phyloP scores from a whole-genome alignment of 164 flowering plant genomes.

The Buxus sempervirens region DNA sequence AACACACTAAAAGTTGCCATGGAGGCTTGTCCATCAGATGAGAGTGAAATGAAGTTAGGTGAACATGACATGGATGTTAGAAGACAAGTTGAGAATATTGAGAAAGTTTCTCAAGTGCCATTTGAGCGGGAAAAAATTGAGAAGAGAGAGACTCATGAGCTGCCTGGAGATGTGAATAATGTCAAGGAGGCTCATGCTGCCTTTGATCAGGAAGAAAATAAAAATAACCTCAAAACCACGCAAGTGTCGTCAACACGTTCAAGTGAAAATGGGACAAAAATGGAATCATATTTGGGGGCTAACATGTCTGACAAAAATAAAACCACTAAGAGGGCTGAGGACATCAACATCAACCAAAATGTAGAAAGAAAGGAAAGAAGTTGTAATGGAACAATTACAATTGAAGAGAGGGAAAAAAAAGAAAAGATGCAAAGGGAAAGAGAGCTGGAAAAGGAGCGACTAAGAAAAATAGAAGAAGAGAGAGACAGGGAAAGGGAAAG shows the following conservation, averaged over 20 bases:
- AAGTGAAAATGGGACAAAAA: constrained; percentile 29
- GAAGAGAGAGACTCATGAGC: too few species aligned
- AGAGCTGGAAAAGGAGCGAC: constrained; percentile 34
- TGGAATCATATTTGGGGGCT: constrained; percentile 22
- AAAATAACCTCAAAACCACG: constrained; percentile 16
- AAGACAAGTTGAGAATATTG: constrained; percentile 13
- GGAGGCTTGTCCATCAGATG: constrained; percentile 8
- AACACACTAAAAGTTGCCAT: constrained; percentile 10
- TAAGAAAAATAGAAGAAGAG: constrained; percentile 35
- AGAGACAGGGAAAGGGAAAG: constrained; percentile 39
- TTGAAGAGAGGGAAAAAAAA: constrained; percentile 34
- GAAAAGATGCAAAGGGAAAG: constrained; percentile 30
- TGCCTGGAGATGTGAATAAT: constrained; percentile 12
- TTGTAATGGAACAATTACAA: constrained; percentile 10
- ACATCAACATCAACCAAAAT: constrained; percentile 18
- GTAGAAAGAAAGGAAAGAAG: constrained; percentile 30
- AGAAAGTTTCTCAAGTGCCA: constrained; percentile 9
- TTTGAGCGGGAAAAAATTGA: neutral
- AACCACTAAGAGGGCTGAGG: constrained; percentile 16
- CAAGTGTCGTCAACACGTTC: constrained; percentile 22
- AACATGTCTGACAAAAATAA: constrained; percentile 22
- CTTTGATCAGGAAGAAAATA: constrained; percentile 20
- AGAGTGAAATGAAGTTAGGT: constrained; percentile 19
- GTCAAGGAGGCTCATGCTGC: constrained; percentile 10
- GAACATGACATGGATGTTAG: constrained; percentile 12